These are phyloP conservation scores for Alternaria solani DNA, from an alignment of 2,329 filamentous ascomycete genomes.

Conservation along the genomic window DNA sequence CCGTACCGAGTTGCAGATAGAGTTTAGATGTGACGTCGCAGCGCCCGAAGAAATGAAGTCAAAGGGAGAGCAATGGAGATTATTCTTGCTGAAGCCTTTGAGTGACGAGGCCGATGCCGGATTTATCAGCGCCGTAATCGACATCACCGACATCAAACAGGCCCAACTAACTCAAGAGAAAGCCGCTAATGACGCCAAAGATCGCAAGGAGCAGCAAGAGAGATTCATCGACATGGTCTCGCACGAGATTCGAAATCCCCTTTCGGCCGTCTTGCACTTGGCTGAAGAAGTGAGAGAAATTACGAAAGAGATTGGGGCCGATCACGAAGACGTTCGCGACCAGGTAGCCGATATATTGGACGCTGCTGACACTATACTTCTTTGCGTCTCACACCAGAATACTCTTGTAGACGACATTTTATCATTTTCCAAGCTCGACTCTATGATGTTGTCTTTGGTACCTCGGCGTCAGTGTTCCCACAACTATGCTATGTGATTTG, in stretches of 20 bases:
- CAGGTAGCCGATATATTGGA: conserved; percentile 44
- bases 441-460: conserved; percentile 54
- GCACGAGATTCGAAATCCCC: conserved; percentile 52
- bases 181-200: conserved; percentile 53
- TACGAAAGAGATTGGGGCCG: conserved; percentile 32
- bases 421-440: conserved; percentile 58
- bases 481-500: not conserved
- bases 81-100: conserved; percentile 55
- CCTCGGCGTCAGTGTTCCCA: conserved; percentile 33
- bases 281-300: conserved; percentile 54
- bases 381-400: conserved; percentile 56
- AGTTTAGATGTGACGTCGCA: conserved; percentile 53
- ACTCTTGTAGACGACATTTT: conserved; percentile 59
- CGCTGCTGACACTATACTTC: conserved; percentile 51
- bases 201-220: conserved; percentile 57
- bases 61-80: conserved; percentile 48
- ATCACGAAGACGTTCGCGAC: conserved; percentile 24
- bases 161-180: conserved; percentile 54
- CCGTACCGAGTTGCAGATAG: conserved; percentile 51
- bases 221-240: conserved; percentile 58
- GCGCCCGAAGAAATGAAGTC: conserved; percentile 26
- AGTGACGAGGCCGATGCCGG: conserved; percentile 54
- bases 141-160: conserved; percentile 57
- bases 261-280: conserved; percentile 53
- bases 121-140: conserved; percentile 57